Percentiles rank a stretch among this genome's conserved stretches.
Evolutionary conservation across 2,329 filamentous ascomycete species (phyloP).

Genomic region (Alternaria viburni): DNA sequence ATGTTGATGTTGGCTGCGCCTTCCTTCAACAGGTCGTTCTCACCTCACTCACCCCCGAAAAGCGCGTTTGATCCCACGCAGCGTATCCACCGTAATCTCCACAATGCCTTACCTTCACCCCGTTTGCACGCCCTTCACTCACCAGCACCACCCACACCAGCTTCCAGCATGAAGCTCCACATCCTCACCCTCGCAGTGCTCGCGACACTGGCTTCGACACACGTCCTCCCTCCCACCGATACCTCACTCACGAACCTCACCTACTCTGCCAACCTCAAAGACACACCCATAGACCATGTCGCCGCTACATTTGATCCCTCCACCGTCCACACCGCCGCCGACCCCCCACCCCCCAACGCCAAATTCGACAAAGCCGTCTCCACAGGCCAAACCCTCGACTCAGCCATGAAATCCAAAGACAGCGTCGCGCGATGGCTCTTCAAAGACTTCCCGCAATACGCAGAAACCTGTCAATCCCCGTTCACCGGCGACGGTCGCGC

Average conservation of each 20-base stretch:
- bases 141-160: not conserved
- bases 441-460: slow-evolving; percentile 9
- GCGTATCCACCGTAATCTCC: not conserved
- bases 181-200: not conserved
- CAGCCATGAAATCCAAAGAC: slow-evolving; percentile 14
- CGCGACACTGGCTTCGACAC: not conserved
- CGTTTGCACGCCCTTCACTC: not conserved
- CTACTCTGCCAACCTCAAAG: not conserved
- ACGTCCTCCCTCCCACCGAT: not conserved
- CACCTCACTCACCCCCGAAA: not conserved
- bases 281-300: not conserved
- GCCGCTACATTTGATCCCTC: not conserved
- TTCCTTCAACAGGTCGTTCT: not conserved
- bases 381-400: slow-evolving; percentile 6
- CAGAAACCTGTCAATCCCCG: slow-evolving; percentile 6
- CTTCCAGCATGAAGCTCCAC: slow-evolving; percentile 1
- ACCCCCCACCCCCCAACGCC: not conserved
- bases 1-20: not conserved
- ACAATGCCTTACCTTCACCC: too few relatives aligned
- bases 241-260: not conserved
- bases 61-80: not conserved
- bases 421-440: slow-evolving; percentile 15
- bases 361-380: slow-evolving; percentile 7
- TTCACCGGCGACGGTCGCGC: slow-evolving; percentile 12
- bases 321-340: not conserved